Evolutionary conservation across 805 yeast species (phyloP).

Genomic region (Lachancea nothofagi): DNA sequence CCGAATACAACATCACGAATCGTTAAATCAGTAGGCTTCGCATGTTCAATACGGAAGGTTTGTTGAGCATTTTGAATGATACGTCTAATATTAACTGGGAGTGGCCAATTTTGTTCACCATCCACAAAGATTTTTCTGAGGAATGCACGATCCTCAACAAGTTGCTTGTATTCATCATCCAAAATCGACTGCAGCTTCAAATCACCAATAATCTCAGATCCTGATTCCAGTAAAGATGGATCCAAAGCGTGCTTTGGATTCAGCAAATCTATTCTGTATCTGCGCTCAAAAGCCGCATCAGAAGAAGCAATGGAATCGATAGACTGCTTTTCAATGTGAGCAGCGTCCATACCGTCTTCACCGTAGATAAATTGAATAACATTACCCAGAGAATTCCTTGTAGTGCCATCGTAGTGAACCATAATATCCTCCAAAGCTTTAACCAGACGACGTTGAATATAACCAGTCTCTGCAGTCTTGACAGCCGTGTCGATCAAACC

Average conservation of each 20-base stretch:
- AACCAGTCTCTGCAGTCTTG: constrained; percentile 98
- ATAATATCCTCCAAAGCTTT: constrained; percentile 95
- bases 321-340: constrained; percentile 94
- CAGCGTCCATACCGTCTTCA: constrained; percentile 98
- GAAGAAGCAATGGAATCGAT: constrained; percentile 95
- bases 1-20: constrained; percentile 72
- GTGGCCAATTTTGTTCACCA: constrained; percentile 96
- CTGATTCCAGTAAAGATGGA: constrained; percentile 77
- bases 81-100: constrained; percentile 96
- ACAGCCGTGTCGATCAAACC: constrained; percentile 99
- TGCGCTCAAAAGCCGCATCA: constrained; percentile 70
- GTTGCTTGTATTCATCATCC: constrained; percentile 80
- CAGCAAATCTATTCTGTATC: constrained; percentile 83
- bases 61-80: constrained; percentile 95
- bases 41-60: constrained; percentile 87
- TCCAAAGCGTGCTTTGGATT: constrained; percentile 57
- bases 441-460: constrained; percentile 95
- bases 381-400: constrained; percentile 96
- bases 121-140: constrained; percentile 81
- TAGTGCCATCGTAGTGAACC: constrained; percentile 98
- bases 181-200: constrained; percentile 71
- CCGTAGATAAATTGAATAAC: constrained; percentile 94
- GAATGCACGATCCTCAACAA: constrained; percentile 68
- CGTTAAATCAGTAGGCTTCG: constrained; percentile 84
- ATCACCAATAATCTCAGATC: constrained; percentile 87